Base-by-base conservation (phyloP, 139 green algal species). In the Chlorella sp. region DNA sequence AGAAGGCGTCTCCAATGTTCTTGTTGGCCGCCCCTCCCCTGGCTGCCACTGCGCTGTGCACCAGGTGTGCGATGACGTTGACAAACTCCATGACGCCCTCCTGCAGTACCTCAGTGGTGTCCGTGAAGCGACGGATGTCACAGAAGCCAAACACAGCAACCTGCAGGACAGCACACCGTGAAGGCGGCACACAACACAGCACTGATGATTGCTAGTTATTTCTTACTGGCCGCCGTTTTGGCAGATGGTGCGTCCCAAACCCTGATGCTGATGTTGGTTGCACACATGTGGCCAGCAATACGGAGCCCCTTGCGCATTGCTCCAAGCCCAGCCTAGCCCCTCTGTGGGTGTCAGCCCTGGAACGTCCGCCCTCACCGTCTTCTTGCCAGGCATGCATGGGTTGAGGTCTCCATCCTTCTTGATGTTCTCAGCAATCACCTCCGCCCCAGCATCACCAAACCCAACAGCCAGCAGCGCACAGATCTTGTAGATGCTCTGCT, bases 111-210 rank as follows among this genome's bases (percentile, higher is more conserved):
- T 98, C 94, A 0, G 94, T 98, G 24, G 91, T 84, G 69, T 98
- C 93, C 0, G 94, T 98, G 87, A 98, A 98, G 49, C 88, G 79
- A 1, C 94, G 85, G 77, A 98, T 97, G 85, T 98, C 94, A 82
- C 94, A 98, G 83, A 98, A 98, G 2, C 94, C 94, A 78, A 97
- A 98, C 36, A 98, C 91, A 29, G 91, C 94, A n/a, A n/a, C n/a
- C n/a, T n/a, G n/a, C n/a, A n/a, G n/a, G n/a, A n/a, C n/a, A n/a
- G n/a, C n/a, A n/a, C n/a, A n/a, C n/a, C n/a, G n/a, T n/a, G n/a
- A n/a, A n/a, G n/a, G n/a, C n/a, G n/a, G n/a, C n/a, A n/a, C n/a
- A n/a, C n/a, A n/a, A n/a, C n/a, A n/a, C n/a, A n/a, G n/a, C n/a
- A n/a, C n/a, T n/a, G n/a, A n/a, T n/a, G n/a, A n/a, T n/a, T n/a